These are phyloP conservation scores for Boletellus deceptivus DNA, from an alignment of 1,284 basidiomycete species.

Conservation along the genomic window DNA sequence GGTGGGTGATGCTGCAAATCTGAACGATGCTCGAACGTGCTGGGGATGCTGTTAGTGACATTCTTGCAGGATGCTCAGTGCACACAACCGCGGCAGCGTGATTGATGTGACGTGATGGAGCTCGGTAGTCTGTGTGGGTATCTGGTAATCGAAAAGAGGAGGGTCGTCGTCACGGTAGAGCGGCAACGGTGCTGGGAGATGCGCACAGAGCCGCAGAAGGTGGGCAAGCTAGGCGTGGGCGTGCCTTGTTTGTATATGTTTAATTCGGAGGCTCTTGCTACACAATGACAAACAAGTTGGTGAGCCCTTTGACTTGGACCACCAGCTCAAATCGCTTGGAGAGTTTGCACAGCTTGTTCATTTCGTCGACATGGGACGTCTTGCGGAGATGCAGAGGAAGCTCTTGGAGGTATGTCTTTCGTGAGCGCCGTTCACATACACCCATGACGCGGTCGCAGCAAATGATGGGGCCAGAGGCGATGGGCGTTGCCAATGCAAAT, in stretches of 20 bases:
- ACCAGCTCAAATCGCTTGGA: background rate
- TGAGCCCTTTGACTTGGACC: slow-evolving; percentile 11
- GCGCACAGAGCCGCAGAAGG: background rate
- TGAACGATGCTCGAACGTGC: slow-evolving; percentile 6
- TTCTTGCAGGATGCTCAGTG: background rate
- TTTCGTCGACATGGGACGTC: slow-evolving; percentile 65
- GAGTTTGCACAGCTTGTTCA: slow-evolving; percentile 6
- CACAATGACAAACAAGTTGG: slow-evolving; percentile 28
- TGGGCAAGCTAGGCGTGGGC: background rate
- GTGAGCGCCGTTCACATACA: background rate
- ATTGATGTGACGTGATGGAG: slow-evolving; percentile 1
- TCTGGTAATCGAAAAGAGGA: background rate
- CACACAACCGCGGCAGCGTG: background rate
- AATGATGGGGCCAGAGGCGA: slow-evolving; percentile 99
- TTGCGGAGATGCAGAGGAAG: slow-evolving; percentile 92
- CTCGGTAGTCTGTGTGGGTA: slow-evolving; percentile 21
- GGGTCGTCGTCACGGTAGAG: background rate
- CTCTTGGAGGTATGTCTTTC: slow-evolving; percentile 72
- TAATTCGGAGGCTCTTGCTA: slow-evolving; percentile 28
- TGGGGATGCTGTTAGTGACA: slow-evolving; percentile 1
- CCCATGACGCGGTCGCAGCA: slow-evolving; percentile 51
- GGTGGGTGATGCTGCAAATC: background rate
- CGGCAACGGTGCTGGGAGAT: background rate
- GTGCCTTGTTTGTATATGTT: slow-evolving; percentile 29
- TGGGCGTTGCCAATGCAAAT: slow-evolving; percentile 92